phyloP scores from a whole-genome alignment of 2,329 filamentous ascomycete species.

The Cytospora piceae region DNA sequence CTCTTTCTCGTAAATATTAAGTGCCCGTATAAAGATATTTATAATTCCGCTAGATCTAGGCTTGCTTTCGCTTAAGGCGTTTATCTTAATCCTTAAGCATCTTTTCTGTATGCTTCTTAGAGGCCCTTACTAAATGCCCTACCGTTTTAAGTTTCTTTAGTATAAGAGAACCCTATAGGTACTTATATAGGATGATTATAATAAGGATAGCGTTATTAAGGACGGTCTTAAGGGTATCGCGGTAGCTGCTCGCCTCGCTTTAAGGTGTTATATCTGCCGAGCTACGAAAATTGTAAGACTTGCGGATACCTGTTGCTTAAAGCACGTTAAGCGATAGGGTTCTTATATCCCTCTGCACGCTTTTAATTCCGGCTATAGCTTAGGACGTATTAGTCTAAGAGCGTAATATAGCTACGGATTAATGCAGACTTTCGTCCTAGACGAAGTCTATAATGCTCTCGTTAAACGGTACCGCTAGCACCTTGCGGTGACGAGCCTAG shows the following conservation, averaged over 20 bases:
- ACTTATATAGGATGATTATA: slow-evolving; percentile 33
- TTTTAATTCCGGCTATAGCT: slow-evolving; percentile 25
- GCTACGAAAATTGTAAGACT: slow-evolving; percentile 34
- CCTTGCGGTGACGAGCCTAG: no score
- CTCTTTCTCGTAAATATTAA: no score
- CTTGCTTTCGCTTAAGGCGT: slow-evolving; percentile 27
- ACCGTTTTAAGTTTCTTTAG: slow-evolving; percentile 29
- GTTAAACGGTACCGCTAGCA: slow-evolving; percentile 36
- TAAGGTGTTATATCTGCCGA: slow-evolving; percentile 23
- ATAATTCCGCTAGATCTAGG: no score
- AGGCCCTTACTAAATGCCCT: slow-evolving; percentile 31
- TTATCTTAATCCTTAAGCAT: slow-evolving; percentile 34
- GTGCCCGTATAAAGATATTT: no score
- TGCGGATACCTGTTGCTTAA: slow-evolving; percentile 34
- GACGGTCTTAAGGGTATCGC: slow-evolving; percentile 35
- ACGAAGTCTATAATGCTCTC: slow-evolving; percentile 37
- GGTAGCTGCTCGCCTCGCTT: slow-evolving; percentile 32
- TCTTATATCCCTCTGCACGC: slow-evolving; percentile 32
- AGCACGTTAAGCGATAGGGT: slow-evolving; percentile 38
- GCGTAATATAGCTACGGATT: slow-evolving; percentile 33
- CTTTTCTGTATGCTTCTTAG: slow-evolving; percentile 34
- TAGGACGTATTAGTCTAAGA: slow-evolving; percentile 28
- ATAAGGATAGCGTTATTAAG: slow-evolving; percentile 36
- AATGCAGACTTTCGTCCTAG: slow-evolving; percentile 35
- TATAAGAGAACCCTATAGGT: slow-evolving; percentile 27